Evolutionary conservation across 2,329 filamentous ascomycete species (phyloP).

Genomic region (Aspergillus ibericus): DNA sequence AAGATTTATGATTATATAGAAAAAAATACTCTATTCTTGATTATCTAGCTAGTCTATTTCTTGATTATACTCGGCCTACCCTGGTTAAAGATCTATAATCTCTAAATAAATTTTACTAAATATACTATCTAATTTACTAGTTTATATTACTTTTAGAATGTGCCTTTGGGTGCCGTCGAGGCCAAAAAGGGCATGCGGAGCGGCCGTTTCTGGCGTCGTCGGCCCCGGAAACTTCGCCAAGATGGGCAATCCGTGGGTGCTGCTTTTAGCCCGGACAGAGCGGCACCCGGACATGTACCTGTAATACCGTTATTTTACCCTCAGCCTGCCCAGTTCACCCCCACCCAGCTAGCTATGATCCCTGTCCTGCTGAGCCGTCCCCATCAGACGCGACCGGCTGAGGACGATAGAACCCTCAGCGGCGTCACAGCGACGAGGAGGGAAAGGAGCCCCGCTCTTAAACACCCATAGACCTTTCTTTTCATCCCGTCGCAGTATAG

Average conservation of each 20-base stretch:
- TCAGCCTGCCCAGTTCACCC: background rate
- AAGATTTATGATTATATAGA: too few species aligned
- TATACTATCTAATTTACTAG: too few species aligned
- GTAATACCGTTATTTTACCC: slow-evolving; percentile 1
- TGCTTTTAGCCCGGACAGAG: background rate
- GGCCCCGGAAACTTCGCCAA: slow-evolving; percentile 8
- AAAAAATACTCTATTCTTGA: too few species aligned
- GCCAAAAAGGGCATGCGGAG: slow-evolving; percentile 11
- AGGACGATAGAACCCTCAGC: too few species aligned
- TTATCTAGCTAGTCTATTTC: too few species aligned
- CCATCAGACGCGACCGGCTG: background rate
- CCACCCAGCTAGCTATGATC: background rate
- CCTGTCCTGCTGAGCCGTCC: background rate
- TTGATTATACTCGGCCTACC: too few species aligned
- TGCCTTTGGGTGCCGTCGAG: slow-evolving; percentile 14
- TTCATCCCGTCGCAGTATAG: background rate
- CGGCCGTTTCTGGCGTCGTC: slow-evolving; percentile 10
- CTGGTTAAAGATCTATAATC: too few species aligned
- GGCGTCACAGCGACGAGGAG: too few species aligned
- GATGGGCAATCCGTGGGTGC: slow-evolving; percentile 4
- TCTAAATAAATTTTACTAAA: too few species aligned
- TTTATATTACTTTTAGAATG: slow-evolving; percentile 4
- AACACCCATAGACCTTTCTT: background rate
- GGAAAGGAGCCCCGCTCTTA: too few species aligned
- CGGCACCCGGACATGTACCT: background rate